These are phyloP conservation scores for Periconia sp. DNA, from an alignment of 2,329 filamentous ascomycete species.

Conservation along the genomic window DNA sequence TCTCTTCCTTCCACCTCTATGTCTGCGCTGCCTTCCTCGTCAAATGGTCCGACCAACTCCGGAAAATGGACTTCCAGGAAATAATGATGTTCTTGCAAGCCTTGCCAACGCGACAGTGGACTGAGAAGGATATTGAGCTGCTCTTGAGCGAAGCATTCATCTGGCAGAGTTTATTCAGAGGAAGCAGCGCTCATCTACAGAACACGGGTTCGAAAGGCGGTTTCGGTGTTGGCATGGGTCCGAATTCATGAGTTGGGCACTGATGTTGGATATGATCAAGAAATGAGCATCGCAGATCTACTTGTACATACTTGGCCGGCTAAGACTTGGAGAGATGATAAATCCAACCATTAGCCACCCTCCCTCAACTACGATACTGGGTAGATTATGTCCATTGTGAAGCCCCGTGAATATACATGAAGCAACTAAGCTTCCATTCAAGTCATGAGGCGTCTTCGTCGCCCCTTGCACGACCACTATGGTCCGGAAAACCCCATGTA, in stretches of 20 bases:
- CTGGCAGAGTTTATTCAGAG: constrained; percentile 97
- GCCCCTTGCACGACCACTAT: too few species aligned
- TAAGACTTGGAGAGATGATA: too few species aligned
- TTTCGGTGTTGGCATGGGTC: constrained; percentile 47
- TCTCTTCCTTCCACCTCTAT: constrained; percentile 97
- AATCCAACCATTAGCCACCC: too few species aligned
- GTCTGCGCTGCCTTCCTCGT: constrained; percentile 97
- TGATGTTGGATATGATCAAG: constrained; percentile 16
- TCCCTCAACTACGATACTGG: too few species aligned
- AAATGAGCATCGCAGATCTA: too few species aligned
- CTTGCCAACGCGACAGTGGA: constrained; percentile 91
- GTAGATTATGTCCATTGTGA: too few species aligned
- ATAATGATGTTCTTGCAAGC: constrained; percentile 99
- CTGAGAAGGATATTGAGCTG: constrained; percentile 96
- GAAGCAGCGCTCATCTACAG: constrained; percentile 83
- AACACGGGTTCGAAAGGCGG: constrained; percentile 42
- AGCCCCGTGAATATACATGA: too few species aligned
- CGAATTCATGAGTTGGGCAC: constrained; percentile 31
- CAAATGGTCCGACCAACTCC: constrained; percentile 94
- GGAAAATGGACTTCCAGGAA: constrained; percentile 98
- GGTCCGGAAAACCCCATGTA: too few species aligned
- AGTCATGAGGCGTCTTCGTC: too few species aligned
- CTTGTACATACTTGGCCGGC: too few species aligned
- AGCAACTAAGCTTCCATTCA: too few species aligned
- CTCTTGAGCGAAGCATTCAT: constrained; percentile 96